A percentile compares a stretch with the other conserved stretches of the same genome.
These are phyloP conservation scores for Phyllostachys edulis DNA, from an alignment of 176 grass and related monocot species.

Conservation along the genomic window DNA sequence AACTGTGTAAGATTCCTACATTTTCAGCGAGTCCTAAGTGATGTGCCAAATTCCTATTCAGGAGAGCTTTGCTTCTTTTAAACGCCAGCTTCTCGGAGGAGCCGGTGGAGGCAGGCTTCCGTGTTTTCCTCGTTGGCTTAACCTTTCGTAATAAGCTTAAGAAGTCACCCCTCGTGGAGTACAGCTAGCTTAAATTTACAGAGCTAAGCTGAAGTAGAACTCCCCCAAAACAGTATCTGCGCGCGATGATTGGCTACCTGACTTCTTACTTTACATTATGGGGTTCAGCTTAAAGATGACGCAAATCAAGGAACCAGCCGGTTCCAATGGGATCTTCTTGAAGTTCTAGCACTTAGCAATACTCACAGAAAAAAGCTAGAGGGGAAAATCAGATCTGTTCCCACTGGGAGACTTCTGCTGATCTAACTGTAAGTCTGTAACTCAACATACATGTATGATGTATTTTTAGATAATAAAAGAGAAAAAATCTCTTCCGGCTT, in stretches of 20 bases:
- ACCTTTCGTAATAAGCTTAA: too few relatives aligned
- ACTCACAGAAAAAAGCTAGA: not conserved
- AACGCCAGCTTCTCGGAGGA: not conserved
- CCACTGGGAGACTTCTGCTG: too few relatives aligned
- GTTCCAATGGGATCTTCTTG: not conserved
- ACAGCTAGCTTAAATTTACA: too few relatives aligned
- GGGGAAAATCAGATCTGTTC: not conserved
- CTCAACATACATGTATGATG: too few relatives aligned
- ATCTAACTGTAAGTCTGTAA: too few relatives aligned
- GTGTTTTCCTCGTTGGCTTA: not conserved
- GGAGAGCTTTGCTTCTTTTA: not conserved
- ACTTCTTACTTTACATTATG: too few relatives aligned
- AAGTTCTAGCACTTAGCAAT: not conserved
- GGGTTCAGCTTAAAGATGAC: not conserved
- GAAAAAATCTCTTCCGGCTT: too few relatives aligned
- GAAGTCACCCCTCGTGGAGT: too few relatives aligned
- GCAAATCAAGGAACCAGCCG: not conserved
- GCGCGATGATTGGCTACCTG: too few relatives aligned
- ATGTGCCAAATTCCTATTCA: not conserved
- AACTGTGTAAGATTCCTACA: not conserved
- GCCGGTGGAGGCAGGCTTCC: slow-evolving; percentile 2
- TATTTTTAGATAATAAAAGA: too few relatives aligned
- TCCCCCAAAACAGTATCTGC: too few relatives aligned
- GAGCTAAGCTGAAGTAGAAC: too few relatives aligned
- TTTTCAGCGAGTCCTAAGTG: not conserved